Evolutionary conservation across 192 early-diverging fungal species (phyloP).

Genomic region (Umbelopsis sp.): DNA sequence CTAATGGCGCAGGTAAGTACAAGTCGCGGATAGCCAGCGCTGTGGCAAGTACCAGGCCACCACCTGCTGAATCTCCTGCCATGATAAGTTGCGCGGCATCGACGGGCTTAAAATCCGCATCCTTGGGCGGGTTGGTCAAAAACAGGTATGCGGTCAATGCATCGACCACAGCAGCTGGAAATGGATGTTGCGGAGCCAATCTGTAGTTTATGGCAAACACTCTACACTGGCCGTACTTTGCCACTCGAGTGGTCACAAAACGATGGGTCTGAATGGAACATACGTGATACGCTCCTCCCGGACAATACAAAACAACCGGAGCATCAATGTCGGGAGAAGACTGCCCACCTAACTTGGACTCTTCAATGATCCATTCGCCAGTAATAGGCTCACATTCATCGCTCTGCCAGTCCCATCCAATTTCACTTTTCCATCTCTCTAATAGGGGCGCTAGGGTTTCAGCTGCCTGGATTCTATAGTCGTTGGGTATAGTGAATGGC

Average conservation of each 20-base stretch:
- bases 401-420: slow-evolving; percentile 54
- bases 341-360: slow-evolving; percentile 19
- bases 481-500: slow-evolving; percentile 26
- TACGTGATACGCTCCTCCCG: slow-evolving; percentile 73
- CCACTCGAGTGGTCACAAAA: slow-evolving; percentile 42
- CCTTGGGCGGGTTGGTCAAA: slow-evolving; percentile 55
- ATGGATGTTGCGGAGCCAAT: slow-evolving; percentile 77
- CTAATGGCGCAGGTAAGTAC: slow-evolving; percentile 58
- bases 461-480: slow-evolving; percentile 40
- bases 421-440: slow-evolving; percentile 22
- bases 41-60: slow-evolving; percentile 57
- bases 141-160: slow-evolving; percentile 74
- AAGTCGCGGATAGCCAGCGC: slow-evolving; percentile 61
- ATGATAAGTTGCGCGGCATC: slow-evolving; percentile 61
- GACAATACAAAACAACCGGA: slow-evolving; percentile 69
- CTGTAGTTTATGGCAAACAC: slow-evolving; percentile 68
- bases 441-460: slow-evolving; percentile 37
- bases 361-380: slow-evolving; percentile 46
- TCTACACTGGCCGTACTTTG: slow-evolving; percentile 42
- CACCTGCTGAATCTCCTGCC: slow-evolving; percentile 73
- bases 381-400: slow-evolving; percentile 29
- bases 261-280: slow-evolving; percentile 46
- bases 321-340: slow-evolving; percentile 32
- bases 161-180: slow-evolving; percentile 84
- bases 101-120: slow-evolving; percentile 47